A percentile compares a stretch with the other conserved stretches of the same genome.
Conservation (phyloP, 2,329 filamentous ascomycete species). For the Cercospora canescens region DNA sequence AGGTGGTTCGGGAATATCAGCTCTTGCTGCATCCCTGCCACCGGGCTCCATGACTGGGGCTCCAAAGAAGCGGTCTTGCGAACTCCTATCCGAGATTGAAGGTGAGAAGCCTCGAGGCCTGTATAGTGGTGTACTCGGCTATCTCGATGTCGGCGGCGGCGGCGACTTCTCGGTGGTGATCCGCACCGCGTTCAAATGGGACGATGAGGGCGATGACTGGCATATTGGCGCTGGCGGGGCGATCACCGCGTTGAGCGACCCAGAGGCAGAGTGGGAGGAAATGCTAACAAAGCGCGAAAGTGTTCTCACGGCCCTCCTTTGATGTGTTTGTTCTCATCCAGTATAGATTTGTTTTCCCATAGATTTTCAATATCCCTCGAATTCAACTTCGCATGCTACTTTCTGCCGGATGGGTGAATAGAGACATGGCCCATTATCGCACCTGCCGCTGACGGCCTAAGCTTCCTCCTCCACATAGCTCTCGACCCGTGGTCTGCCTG, state of each 20-base stretch:
- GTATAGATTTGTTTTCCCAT: neutral
- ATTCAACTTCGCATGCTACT: slow-evolving; percentile 19
- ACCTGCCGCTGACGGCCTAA: no score
- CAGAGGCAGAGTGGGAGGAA: slow-evolving; percentile 82
- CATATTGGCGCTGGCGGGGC: slow-evolving; percentile 86
- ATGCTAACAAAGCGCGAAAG: slow-evolving; percentile 60
- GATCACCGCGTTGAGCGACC: slow-evolving; percentile 79
- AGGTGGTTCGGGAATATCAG: slow-evolving; percentile 65
- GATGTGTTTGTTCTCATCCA: neutral
- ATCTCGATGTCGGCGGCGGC: slow-evolving; percentile 79
- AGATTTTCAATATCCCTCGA: slow-evolving; percentile 13
- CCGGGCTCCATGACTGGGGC: slow-evolving; percentile 97
- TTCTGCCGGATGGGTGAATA: neutral
- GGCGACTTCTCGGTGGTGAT: slow-evolving; percentile 94
- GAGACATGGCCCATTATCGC: neutral
- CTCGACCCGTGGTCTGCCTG: no score
- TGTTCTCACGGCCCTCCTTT: slow-evolving; percentile 24
- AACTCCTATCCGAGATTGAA: slow-evolving; percentile 74
- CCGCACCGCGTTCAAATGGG: slow-evolving; percentile 74
- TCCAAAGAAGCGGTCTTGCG: slow-evolving; percentile 88
- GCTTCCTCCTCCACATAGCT: no score
- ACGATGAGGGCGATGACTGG: slow-evolving; percentile 66
- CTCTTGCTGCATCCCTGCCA: slow-evolving; percentile 75
- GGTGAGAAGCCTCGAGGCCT: slow-evolving; percentile 64
- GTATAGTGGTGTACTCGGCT: slow-evolving; percentile 88